A percentile compares a stretch with the other conserved stretches of the same genome.
Conservation (phyloP, 2,329 filamentous ascomycete species). For the Hirsutella minnesotensis region DNA sequence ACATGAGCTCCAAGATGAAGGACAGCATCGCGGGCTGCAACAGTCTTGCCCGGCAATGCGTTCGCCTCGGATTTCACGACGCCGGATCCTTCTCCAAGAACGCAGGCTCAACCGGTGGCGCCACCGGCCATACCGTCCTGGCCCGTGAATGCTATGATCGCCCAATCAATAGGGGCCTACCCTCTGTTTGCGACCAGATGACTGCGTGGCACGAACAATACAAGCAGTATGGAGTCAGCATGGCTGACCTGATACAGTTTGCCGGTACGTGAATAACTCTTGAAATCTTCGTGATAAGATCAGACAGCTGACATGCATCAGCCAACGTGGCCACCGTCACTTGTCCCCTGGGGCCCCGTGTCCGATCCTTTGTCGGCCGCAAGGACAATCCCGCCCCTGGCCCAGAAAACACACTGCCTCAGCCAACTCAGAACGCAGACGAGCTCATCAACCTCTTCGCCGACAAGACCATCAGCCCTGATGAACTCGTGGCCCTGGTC, state of each 20-base stretch:
- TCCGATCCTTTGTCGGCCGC: constrained; percentile 37
- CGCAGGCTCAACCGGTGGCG: constrained; percentile 20
- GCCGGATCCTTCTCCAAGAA: constrained; percentile 22
- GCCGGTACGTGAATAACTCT: constrained; percentile 20
- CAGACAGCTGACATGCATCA: constrained; percentile 1
- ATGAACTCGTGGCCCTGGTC: constrained; percentile 37
- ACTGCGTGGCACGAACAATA: constrained; percentile 26
- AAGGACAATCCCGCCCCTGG: constrained; percentile 26
- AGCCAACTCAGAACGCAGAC: constrained; percentile 25
- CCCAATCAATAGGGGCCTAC: constrained; percentile 34
- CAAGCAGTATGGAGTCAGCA: constrained; percentile 26
- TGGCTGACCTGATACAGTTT: constrained; percentile 43
- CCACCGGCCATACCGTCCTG: constrained; percentile 21
- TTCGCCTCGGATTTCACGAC: constrained; percentile 34
- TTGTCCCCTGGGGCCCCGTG: constrained; percentile 28
- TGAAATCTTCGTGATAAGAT: neutral
- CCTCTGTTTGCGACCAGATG: constrained; percentile 25
- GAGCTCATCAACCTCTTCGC: constrained; percentile 33
- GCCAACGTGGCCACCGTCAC: constrained; percentile 29
- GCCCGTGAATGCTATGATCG: neutral
- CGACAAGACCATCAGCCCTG: constrained; percentile 37
- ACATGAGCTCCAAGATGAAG: constrained; percentile 21
- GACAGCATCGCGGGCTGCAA: constrained; percentile 25
- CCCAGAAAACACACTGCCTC: constrained; percentile 29
- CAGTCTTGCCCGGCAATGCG: constrained; percentile 23